Base-by-base conservation (phyloP, 208 protist species). In the Leishmania major region DNA sequence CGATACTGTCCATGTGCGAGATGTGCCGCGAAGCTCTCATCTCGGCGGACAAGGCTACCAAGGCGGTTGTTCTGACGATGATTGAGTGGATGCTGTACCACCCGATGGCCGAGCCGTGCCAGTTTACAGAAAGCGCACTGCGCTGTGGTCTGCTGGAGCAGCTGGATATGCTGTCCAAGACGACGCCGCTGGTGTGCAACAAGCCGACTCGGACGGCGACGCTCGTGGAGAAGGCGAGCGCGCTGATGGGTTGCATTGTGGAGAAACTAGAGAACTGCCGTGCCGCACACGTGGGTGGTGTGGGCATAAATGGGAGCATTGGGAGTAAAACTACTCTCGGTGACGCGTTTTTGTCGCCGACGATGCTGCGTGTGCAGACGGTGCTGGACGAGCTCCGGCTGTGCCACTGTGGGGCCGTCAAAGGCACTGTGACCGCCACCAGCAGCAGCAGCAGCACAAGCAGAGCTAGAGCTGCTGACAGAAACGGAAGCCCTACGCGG, bases 11-110 rank as follows among this genome's bases (percentile, higher is more conserved):
- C 37, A 80, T 97, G 72, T 97, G 94, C 81, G 92, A 96, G 67
- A 95, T 96, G 90, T 91, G 93, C 62, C 87, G 92, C 75, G 91
- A 92, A 73, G 85, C 90, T 6, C 85, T 97, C 71, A 84, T 90
- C 47, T 94, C 89, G 0, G 83, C 83, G 55, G 94, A 95, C 85
- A 95, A 94, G 80, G 85, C 90, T 15, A 96, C 93, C 11, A 97
- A 95, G 81, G 88, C 93, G 28, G 81, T 97, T 31, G 91, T 89
- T 55, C 85, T 97, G 53, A 94, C 90, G 47, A 97, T 97, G 94
- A 92, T 94, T 11, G 89, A 95, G 77, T 97, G 94, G 93, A 84
- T 97, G 66, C 83, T 96, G 35, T 74, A 85, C 74, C 90, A 94
- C 78, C 81, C 86, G 6, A 82, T 84, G 53, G 88, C 92, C 19